Base-by-base conservation (phyloP, 164 flowering plant genomes). In the Paratinospora sagittata region DNA sequence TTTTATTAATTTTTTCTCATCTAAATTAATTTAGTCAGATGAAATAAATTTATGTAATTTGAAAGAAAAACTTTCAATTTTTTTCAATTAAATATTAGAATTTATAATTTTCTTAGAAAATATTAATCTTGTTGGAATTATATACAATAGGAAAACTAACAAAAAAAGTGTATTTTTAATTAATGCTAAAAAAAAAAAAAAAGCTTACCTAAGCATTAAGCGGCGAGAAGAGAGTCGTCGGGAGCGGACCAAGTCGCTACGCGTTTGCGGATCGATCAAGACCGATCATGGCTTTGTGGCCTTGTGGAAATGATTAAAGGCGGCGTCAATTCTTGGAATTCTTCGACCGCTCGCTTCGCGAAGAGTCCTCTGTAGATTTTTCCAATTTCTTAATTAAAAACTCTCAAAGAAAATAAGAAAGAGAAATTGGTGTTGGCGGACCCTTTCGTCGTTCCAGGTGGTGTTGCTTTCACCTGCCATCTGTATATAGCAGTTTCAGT, bases 271-370 rank as follows among this genome's bases (percentile, higher is more conserved):
- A 13, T 21, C 58, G 58, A 52, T 52, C 58, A 6, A 4, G 58
- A 52, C 58, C 58, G 58, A 16, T 19, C n/a, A 16, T 52, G 19
- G 3, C 3, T 1, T 19, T 9, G n/a, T 52, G 58, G 19, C 58
- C n/a, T 52, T 16, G 5, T 2, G 19, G 58, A n/a, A 52, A 52
- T 52, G n/a, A 19, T 52, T 8, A 8, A 16, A 52, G 58, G 58
- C 58, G 3, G 58, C 58, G 58, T 52, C 58, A 52, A 52, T 7
- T 52, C n/a, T 16, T 52, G 19, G 58, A 19, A 52, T 52, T 52
- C 58, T 14, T 16, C 58, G 58, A 52, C 58, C 58, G 58, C 58
- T 52, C n/a, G 58, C 58, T 6, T 52, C 58, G 58, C 58, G 58
- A 16, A 52, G 55, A 17, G 58, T 52, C n/a, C 58, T 1, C 3